These are phyloP conservation scores for Pichia exigua DNA, from an alignment of 805 yeast species.

Conservation along the genomic window DNA sequence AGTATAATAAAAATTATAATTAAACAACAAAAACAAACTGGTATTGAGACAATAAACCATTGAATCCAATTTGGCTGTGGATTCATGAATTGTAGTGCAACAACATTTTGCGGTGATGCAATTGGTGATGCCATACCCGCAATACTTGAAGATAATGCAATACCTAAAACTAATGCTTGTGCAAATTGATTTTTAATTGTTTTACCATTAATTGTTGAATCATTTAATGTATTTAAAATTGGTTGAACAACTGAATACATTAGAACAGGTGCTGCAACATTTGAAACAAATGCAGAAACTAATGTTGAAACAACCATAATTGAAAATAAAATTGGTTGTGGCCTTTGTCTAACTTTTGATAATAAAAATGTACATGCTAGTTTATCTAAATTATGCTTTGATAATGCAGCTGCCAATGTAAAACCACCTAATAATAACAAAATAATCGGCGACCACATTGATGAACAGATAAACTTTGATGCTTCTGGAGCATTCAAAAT, in stretches of 20 bases:
- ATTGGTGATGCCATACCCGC: constrained; percentile 98
- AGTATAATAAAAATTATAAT: constrained; percentile 67
- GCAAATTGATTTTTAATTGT: constrained; percentile 42
- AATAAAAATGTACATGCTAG: constrained; percentile 75
- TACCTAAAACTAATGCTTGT: constrained; percentile 79
- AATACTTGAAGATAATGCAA: constrained; percentile 85
- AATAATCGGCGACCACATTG: constrained; percentile 95
- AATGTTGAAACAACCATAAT: constrained; percentile 83
- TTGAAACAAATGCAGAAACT: constrained; percentile 91
- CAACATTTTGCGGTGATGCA: constrained; percentile 92
- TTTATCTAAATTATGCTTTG: constrained; percentile 85
- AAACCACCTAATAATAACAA: constrained; percentile 89
- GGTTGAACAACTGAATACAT: constrained; percentile 91
- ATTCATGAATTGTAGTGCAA: constrained; percentile 81
- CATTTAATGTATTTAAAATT: constrained; percentile 72
- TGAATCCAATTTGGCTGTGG: constrained; percentile 83
- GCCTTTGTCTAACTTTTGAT: constrained; percentile 79
- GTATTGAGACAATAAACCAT: constrained; percentile 87
- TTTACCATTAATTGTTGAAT: constrained; percentile 37
- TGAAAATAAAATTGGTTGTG: constrained; percentile 64
- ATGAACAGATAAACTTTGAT: constrained; percentile 65
- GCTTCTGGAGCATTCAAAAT: constrained; percentile 62
- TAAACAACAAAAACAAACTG: constrained; percentile 61
- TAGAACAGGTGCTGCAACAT: constrained; percentile 95
- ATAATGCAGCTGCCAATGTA: constrained; percentile 88